Conservation (phyloP, 805 yeast species). For the Metschnikowia continentalis region DNA sequence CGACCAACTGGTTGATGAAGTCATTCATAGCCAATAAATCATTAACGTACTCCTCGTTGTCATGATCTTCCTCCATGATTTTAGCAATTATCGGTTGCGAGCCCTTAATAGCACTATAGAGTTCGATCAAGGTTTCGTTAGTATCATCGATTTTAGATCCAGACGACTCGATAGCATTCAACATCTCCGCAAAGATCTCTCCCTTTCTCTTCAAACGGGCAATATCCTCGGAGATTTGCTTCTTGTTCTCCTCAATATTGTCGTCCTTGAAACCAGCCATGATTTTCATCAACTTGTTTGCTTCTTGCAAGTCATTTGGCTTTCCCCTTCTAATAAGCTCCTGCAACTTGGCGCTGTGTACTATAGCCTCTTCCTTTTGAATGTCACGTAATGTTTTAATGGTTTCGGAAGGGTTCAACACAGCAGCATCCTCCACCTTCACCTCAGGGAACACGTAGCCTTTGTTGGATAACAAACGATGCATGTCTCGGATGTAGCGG, state of each 20-base stretch:
- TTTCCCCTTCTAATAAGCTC: conserved; percentile 93
- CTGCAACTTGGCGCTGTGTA: conserved; percentile 91
- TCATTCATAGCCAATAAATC: conserved; percentile 70
- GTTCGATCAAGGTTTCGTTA: conserved; percentile 75
- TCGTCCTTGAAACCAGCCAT: conserved; percentile 98
- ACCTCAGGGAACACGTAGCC: conserved; percentile 94
- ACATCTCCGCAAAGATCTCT: conserved; percentile 84
- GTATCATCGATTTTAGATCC: conserved; percentile 38
- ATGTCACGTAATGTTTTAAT: conserved; percentile 85
- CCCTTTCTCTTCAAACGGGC: conserved; percentile 81
- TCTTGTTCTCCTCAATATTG: conserved; percentile 65
- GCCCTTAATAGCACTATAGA: conserved; percentile 71
- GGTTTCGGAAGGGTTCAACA: conserved; percentile 82
- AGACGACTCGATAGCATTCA: conserved; percentile 45
- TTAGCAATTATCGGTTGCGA: conserved; percentile 85
- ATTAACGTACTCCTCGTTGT: conserved; percentile 47
- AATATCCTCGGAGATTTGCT: conserved; percentile 77
- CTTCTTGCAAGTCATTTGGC: conserved; percentile 93
- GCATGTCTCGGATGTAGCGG: conserved; percentile 93
- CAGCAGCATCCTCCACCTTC: conserved; percentile 87
- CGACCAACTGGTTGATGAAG: conserved; percentile 62
- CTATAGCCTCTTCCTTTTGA: conserved; percentile 87
- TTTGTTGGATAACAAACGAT: conserved; percentile 78
- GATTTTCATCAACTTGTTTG: conserved; percentile 92
- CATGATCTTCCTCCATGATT: conserved; percentile 78